These are phyloP conservation scores for Ceratobasidium sp. DNA, from an alignment of 1,284 basidiomycete genomes.

Conservation along the genomic window DNA sequence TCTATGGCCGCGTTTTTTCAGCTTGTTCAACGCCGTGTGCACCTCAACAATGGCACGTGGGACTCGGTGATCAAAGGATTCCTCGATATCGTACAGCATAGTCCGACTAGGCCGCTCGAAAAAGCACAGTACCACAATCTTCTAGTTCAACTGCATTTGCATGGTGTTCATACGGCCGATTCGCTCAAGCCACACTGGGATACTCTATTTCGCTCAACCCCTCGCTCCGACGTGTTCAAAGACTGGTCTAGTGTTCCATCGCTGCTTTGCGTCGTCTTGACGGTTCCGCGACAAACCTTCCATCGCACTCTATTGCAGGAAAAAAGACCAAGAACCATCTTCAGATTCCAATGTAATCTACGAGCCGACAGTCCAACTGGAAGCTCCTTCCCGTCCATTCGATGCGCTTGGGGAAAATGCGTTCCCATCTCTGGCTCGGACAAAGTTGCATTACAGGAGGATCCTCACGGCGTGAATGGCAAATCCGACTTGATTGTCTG, in stretches of 20 bases:
- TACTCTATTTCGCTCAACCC: not conserved
- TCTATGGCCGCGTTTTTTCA: slow-evolving; percentile 9
- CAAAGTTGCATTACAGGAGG: slow-evolving; percentile 6
- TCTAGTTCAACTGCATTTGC: slow-evolving; percentile 17
- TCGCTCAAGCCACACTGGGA: not conserved
- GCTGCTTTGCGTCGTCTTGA: slow-evolving; percentile 6
- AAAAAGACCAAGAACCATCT: not conserved
- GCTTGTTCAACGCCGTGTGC: not conserved
- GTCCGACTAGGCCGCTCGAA: not conserved
- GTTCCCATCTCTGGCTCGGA: not conserved
- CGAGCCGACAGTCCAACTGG: no score
- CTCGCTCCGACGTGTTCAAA: not conserved
- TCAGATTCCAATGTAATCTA: slow-evolving; percentile 3
- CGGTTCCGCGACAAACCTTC: slow-evolving; percentile 6
- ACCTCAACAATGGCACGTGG: slow-evolving; percentile 16
- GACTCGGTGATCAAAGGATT: not conserved
- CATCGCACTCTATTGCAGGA: not conserved
- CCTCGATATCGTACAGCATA: slow-evolving; percentile 2
- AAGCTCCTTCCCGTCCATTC: not conserved
- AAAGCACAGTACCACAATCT: slow-evolving; percentile 17
- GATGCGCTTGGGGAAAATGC: slow-evolving; percentile 18
- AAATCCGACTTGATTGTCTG: slow-evolving; percentile 11
- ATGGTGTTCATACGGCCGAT: not conserved
- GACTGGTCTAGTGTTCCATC: slow-evolving; percentile 6
- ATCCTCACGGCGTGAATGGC: not conserved